Conservation (phyloP, 2,329 filamentous ascomycete species). For the Hypomyces perniciosus region DNA sequence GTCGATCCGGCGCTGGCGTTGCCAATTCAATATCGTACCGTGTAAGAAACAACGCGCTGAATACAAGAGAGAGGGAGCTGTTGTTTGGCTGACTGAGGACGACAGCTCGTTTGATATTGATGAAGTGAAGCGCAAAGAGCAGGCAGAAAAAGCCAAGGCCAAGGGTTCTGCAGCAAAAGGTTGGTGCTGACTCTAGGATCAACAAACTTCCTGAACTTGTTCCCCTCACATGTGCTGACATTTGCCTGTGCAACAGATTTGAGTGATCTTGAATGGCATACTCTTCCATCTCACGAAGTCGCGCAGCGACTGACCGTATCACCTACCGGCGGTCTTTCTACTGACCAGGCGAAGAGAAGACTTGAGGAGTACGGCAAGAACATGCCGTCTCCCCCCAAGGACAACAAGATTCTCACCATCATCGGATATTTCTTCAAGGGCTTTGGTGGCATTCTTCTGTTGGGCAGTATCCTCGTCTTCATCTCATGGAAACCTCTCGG, state of each 20-base stretch:
- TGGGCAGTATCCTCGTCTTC: slow-evolving; percentile 66
- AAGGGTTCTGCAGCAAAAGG: slow-evolving; percentile 41
- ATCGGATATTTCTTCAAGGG: slow-evolving; percentile 71
- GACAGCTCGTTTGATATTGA: slow-evolving; percentile 48
- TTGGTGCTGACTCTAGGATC: slow-evolving; percentile 15
- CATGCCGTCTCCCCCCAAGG: slow-evolving; percentile 58
- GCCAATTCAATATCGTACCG: slow-evolving; percentile 50
- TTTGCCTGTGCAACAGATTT: slow-evolving; percentile 39
- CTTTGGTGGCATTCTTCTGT: slow-evolving; percentile 65
- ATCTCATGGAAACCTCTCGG: slow-evolving; percentile 72
- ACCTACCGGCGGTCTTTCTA: slow-evolving; percentile 51
- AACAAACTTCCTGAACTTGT: background rate
- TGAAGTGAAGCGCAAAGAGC: slow-evolving; percentile 44
- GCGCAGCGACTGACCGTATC: slow-evolving; percentile 54
- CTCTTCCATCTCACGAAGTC: slow-evolving; percentile 51
- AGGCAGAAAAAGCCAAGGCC: slow-evolving; percentile 32
- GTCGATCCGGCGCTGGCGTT: slow-evolving; percentile 27
- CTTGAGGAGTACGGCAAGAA: slow-evolving; percentile 60
- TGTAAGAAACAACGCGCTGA: slow-evolving; percentile 33
- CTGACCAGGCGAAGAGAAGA: slow-evolving; percentile 49
- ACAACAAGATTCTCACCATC: slow-evolving; percentile 50
- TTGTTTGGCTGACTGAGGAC: background rate
- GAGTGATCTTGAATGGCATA: slow-evolving; percentile 63
- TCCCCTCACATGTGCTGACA: background rate
- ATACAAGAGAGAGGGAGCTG: slow-evolving; percentile 8